phyloP scores from a whole-genome alignment of 2,329 filamentous ascomycete species.

The Scedosporium minutisporum region DNA sequence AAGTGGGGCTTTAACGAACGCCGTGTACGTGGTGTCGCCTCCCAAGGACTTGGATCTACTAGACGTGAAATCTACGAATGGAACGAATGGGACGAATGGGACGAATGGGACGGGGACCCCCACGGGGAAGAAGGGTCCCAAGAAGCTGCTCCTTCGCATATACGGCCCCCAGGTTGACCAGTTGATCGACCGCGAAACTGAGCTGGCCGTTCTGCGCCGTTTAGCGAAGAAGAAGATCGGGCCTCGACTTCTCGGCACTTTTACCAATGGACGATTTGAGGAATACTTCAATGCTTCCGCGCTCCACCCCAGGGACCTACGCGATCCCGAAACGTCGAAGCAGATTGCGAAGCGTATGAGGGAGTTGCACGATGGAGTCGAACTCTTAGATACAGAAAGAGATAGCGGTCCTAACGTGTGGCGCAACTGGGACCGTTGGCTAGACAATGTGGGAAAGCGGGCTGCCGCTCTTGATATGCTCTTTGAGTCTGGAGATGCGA shows the following conservation, averaged over 20 bases:
- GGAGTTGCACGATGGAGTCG: constrained; percentile 88
- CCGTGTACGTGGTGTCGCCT: constrained; percentile 87
- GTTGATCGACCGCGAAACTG: constrained; percentile 85
- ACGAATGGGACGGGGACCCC: constrained; percentile 15
- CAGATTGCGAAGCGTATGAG: constrained; percentile 97
- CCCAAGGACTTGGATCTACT: constrained; percentile 41
- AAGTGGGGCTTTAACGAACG: constrained; percentile 90
- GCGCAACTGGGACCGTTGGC: constrained; percentile 93
- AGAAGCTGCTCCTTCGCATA: constrained; percentile 76
- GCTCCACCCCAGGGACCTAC: constrained; percentile 66
- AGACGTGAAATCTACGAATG: constrained; percentile 18
- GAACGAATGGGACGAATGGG: too few relatives aligned
- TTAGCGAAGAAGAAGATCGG: constrained; percentile 89
- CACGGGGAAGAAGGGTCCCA: constrained; percentile 36
- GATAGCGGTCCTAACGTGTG: constrained; percentile 74
- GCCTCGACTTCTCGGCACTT: constrained; percentile 81
- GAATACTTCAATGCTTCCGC: constrained; percentile 83
- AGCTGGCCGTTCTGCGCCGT: constrained; percentile 75
- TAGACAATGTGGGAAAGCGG: constrained; percentile 53
- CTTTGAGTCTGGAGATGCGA: constrained; percentile 35
- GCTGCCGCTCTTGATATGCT: constrained; percentile 49
- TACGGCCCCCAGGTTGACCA: constrained; percentile 95
- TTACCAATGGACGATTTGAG: constrained; percentile 90
- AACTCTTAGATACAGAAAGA: constrained; percentile 69
- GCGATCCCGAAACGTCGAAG: constrained; percentile 71